A percentile compares a stretch with the other conserved stretches of the same genome.
phyloP scores from a whole-genome alignment of 208 protist species.

The Wallacemonas sp. region DNA sequence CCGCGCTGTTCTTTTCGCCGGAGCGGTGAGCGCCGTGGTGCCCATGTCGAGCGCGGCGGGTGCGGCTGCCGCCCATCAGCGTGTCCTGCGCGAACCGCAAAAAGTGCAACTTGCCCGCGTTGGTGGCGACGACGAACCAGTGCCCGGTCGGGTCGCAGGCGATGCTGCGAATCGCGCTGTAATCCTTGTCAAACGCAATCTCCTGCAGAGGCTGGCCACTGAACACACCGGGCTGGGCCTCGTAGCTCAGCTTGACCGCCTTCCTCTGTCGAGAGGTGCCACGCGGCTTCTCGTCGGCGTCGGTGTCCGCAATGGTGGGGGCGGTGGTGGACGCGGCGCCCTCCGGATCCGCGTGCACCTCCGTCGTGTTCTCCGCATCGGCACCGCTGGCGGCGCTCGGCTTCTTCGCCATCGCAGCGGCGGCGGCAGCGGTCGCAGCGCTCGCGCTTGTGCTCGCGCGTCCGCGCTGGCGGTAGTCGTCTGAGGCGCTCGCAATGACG shows the following conservation, averaged over 20 bases:
- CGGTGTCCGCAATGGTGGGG: neutral
- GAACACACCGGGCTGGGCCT: slow-evolving; percentile 23
- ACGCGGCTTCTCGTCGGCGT: neutral
- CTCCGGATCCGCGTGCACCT: slow-evolving; percentile 3
- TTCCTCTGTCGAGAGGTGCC: slow-evolving; percentile 1
- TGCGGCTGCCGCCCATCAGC: slow-evolving; percentile 24
- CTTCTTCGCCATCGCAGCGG: slow-evolving; percentile 2
- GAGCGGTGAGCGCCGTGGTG: neutral
- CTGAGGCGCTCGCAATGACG: slow-evolving; percentile 58
- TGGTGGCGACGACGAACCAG: slow-evolving; percentile 80
- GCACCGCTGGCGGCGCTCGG: neutral
- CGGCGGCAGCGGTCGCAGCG: neutral
- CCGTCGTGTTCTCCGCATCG: neutral
- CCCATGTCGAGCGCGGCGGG: neutral
- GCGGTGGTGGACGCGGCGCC: slow-evolving; percentile 7
- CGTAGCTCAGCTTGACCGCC: slow-evolving; percentile 4
- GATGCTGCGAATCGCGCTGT: slow-evolving; percentile 84
- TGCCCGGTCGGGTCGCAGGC: slow-evolving; percentile 67
- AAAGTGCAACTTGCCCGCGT: slow-evolving; percentile 82
- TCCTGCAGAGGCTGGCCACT: slow-evolving; percentile 66
- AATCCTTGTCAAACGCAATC: slow-evolving; percentile 74
- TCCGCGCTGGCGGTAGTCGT: slow-evolving; percentile 21
- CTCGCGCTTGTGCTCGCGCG: no score
- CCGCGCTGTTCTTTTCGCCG: neutral
- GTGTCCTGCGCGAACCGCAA: slow-evolving; percentile 56